Conservation (phyloP, 805 yeast species). For the Sporopachydermia quercuum region DNA sequence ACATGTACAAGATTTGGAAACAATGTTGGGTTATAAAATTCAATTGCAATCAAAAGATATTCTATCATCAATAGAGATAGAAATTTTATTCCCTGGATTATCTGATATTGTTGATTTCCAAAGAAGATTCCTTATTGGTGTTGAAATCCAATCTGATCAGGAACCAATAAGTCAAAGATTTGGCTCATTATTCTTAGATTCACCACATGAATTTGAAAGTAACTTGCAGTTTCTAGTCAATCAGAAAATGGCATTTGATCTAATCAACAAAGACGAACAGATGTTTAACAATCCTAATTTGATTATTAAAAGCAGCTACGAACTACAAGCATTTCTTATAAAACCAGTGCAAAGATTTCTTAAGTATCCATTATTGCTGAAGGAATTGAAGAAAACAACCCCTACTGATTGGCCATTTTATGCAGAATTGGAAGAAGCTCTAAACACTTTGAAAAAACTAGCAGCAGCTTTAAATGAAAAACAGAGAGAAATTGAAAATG, state of each 20-base stretch:
- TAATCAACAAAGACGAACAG: slow-evolving; percentile 46
- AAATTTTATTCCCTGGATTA: slow-evolving; percentile 73
- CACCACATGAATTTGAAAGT: slow-evolving; percentile 70
- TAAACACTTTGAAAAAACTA: slow-evolving; percentile 63
- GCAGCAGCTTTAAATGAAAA: slow-evolving; percentile 86
- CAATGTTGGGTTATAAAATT: slow-evolving; percentile 47
- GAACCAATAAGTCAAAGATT: slow-evolving; percentile 68
- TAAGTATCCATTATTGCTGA: slow-evolving; percentile 76
- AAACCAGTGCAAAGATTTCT: slow-evolving; percentile 96
- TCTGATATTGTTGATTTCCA: slow-evolving; percentile 81
- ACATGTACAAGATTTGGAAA: slow-evolving; percentile 83
- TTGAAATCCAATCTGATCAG: slow-evolving; percentile 74
- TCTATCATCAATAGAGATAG: slow-evolving; percentile 65
- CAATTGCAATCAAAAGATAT: slow-evolving; percentile 53
- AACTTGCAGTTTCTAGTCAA: slow-evolving; percentile 94
- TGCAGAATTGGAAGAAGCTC: slow-evolving; percentile 57
- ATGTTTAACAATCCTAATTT: slow-evolving; percentile 25
- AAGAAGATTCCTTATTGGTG: slow-evolving; percentile 71
- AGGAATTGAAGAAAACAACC: slow-evolving; percentile 8
- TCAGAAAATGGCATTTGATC: slow-evolving; percentile 74
- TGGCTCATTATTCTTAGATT: slow-evolving; percentile 78
- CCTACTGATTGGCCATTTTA: slow-evolving; percentile 29
- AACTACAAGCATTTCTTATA: slow-evolving; percentile 73
- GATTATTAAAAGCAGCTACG: slow-evolving; percentile 72
- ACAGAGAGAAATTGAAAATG: slow-evolving; percentile 82